Percentiles rank a stretch among this genome's conserved stretches.
Conservation (phyloP, 192 early-diverging fungal genomes). For the Entomortierella beljakovae region DNA sequence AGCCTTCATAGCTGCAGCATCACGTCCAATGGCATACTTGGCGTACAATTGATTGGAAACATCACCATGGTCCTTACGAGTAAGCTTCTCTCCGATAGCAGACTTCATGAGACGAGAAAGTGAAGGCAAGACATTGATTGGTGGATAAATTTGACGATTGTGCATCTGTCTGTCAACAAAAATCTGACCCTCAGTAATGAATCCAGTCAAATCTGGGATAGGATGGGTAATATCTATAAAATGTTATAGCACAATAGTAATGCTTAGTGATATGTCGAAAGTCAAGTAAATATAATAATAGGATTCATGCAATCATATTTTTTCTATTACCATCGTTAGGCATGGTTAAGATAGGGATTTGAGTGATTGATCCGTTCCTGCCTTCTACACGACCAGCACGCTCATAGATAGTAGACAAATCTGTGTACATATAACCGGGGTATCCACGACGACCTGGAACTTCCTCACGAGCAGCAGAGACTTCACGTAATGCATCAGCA, state of each 20-base stretch:
- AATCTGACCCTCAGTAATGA: constrained; percentile 99
- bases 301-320: too few relatives aligned
- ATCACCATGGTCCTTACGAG: constrained; percentile 98
- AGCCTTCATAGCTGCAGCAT: constrained; percentile 99
- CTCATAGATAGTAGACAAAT: constrained; percentile 99
- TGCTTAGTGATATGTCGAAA: too few relatives aligned
- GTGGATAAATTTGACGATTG: constrained; percentile 99
- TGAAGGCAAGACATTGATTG: constrained; percentile 99
- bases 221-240: constrained; percentile 97
- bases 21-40: constrained; percentile 99
- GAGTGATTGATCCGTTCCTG: constrained; percentile 97
- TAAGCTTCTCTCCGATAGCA: constrained; percentile 98
- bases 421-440: constrained; percentile 99
- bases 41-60: constrained; percentile 99
- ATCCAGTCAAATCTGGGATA: constrained; percentile 99
- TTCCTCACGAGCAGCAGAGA: constrained; percentile 99
- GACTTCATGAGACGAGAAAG: constrained; percentile 99
- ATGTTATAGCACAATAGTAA: not conserved
- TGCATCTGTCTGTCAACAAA: constrained; percentile 98
- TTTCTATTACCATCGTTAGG: constrained; percentile 92
- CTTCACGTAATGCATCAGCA: constrained; percentile 98
- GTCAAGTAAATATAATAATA: too few relatives aligned
- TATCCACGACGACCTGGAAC: constrained; percentile 99
- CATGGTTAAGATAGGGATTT: constrained; percentile 99
- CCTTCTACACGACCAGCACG: constrained; percentile 98